Base-by-base conservation (phyloP, 1,284 basidiomycete genomes). In the Trametes pubescens region DNA sequence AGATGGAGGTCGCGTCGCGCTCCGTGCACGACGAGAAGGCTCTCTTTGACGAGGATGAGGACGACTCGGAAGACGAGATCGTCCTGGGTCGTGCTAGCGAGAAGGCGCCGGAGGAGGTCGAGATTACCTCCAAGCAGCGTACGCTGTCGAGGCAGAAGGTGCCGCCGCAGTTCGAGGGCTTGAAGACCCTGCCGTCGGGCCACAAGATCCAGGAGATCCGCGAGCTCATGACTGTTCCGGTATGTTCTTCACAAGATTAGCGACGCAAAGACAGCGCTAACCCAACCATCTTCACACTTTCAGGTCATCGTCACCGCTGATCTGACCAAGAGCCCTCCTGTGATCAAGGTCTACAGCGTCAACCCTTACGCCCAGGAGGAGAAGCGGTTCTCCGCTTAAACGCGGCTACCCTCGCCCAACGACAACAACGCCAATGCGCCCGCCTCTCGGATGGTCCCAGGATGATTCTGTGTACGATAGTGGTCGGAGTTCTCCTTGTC, bases 191-290 rank as follows among this genome's bases (percentile, higher is more conserved):
- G 1, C 68, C 84, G 9, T 81, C 88, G 47, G 94, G 93, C 18
- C 96, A 98, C 79, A 92, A 88, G 80, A 93, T 96, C 72, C 96
- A 98, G 80, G 94, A 96, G 73, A 93, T 98, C 73, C 89, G 85
- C 72, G 95, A 97, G 76, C 79, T 96, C 70, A 92, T 93, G 89
- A 93, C 86, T 51, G 91, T 98, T 47, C 95, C 95, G 59, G 95
- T 96, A 80, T 70, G 90, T 84, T 5, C 26, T 32, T 4, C 34
- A 21, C 24, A 21, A 16, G 22, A 26, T 4, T 24, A 22, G 11
- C 14, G n/a, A 5, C 5, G 7, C 44, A n/a, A 21, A 62, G 7
- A 34, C 24, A 26, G 44, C 59, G 22, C 44, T 13, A 2, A 51
- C 4, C 8, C n/a, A 51, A 3, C 8, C n/a, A 26, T 10, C n/a